phyloP scores from a whole-genome alignment of 192 early-diverging fungal genomes.

The Backusella mclennaniae region DNA sequence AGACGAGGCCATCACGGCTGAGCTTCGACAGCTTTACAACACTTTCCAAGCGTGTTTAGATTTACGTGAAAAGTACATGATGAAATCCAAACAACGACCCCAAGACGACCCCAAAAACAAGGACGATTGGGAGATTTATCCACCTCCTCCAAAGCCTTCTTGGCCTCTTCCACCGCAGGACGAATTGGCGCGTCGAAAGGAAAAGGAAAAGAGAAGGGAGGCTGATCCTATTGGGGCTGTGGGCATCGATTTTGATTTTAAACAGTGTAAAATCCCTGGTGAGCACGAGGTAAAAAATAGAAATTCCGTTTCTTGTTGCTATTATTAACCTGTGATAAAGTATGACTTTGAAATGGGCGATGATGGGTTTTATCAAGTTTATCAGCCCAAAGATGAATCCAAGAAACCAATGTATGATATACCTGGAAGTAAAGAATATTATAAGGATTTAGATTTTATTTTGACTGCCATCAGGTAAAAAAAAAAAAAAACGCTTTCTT shows the following conservation, averaged over 20 bases:
- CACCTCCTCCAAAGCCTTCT: conserved; percentile 73
- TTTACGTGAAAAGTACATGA: conserved; percentile 86
- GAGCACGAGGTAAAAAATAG: conserved; percentile 23
- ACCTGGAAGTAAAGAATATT: conserved; percentile 64
- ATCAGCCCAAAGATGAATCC: background rate
- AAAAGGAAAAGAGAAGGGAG: conserved; percentile 29
- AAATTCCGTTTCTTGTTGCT: background rate
- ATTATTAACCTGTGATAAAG: background rate
- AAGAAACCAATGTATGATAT: conserved; percentile 18
- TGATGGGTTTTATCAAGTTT: conserved; percentile 29
- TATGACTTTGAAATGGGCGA: conserved; percentile 9
- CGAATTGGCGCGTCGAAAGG: conserved; percentile 17
- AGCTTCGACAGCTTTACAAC: conserved; percentile 61
- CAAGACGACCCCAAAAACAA: conserved; percentile 85
- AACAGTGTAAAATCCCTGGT: conserved; percentile 42
- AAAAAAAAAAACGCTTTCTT: background rate
- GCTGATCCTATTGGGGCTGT: conserved; percentile 33
- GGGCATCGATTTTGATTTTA: conserved; percentile 43
- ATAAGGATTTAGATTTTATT: conserved; percentile 79
- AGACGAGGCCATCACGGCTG: conserved; percentile 48
- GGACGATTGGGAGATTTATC: conserved; percentile 82
- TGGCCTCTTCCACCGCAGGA: conserved; percentile 48
- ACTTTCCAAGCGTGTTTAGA: conserved; percentile 70
- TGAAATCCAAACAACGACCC: conserved; percentile 61
- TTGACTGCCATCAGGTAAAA: conserved; percentile 56